A percentile compares a stretch with the other conserved stretches of the same genome.
These are phyloP conservation scores for Globisporangium yorkense DNA, from an alignment of 352 stramenopile species.

Conservation along the genomic window DNA sequence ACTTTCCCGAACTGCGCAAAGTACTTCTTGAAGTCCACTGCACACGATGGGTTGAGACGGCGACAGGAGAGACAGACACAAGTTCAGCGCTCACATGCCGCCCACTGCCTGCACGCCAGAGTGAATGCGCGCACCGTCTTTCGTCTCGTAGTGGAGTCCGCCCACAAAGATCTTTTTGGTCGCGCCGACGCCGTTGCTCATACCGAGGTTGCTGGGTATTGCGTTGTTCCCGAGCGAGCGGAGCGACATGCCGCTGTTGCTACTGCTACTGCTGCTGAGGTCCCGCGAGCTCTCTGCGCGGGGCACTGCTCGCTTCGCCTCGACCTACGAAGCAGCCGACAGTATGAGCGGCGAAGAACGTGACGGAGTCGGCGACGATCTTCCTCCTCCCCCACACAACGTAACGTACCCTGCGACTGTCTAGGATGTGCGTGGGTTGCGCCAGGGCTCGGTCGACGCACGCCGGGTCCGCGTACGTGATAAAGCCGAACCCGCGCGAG, in stretches of 20 bases:
- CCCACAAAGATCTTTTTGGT: constrained; percentile 93
- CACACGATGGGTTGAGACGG: background rate
- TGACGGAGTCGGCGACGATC: background rate
- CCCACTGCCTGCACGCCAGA: too few relatives aligned
- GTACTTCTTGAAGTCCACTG: constrained; percentile 89
- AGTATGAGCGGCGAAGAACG: constrained; percentile 11
- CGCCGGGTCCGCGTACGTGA: constrained; percentile 86
- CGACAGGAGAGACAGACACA: background rate
- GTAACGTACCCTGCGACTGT: constrained; percentile 71
- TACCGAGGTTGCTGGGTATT: constrained; percentile 42
- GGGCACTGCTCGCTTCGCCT: constrained; percentile 89
- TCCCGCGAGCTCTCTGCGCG: constrained; percentile 83
- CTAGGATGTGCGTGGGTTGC: constrained; percentile 88
- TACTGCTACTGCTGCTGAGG: constrained; percentile 25
- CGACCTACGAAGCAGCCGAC: constrained; percentile 40
- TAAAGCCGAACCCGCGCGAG: constrained; percentile 91
- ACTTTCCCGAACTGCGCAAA: constrained; percentile 92
- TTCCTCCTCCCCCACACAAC: background rate
- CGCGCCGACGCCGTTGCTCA: constrained; percentile 53
- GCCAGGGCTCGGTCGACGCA: constrained; percentile 88
- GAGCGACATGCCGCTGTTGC: constrained; percentile 28
- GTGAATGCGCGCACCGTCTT: constrained; percentile 67
- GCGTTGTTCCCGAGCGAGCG: constrained; percentile 43
- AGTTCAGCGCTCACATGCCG: background rate
- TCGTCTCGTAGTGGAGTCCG: constrained; percentile 91